Base-by-base conservation (phyloP, 2,329 filamentous ascomycete genomes). In the Ophiostoma montium region DNA sequence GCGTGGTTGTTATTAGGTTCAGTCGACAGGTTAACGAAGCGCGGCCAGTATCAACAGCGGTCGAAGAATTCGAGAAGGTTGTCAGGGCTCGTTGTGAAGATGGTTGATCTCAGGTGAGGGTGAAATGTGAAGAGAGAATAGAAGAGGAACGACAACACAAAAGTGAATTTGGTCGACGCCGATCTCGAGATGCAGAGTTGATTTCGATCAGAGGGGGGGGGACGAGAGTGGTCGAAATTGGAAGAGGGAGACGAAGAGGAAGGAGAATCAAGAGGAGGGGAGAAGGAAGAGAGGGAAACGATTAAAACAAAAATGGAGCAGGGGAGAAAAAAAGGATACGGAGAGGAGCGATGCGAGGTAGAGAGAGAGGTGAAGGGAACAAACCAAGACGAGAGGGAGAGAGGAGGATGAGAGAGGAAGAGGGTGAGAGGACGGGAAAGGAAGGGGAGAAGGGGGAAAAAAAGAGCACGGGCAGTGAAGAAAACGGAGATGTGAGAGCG, bases 151-250 rank as follows among this genome's bases (percentile, higher is more conserved):
- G 59, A 60, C 63, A 59, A 62, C 62, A 57, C 63, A 65, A 64
- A 65, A 65, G 47, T 59, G 57, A 65, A 65, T 66, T 63, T 65
- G 62, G 62, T 57, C 61, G 62, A 52, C 56, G 56, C 53, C 27
- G 44, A 11, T 32, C 35, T 35, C 41, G 45, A 35, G 36, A n/a
- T 32, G 23, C 19, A 36, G 31, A 16, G 35, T 33, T 44, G 41
- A 11, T 31, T 21, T 51, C 18, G 44, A 19, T 19, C 16, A 13
- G 8, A 38, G 32, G 46, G 48, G 46, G 50, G 35, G 32, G 19
- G 10, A 19, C 27, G 11, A 18, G 23, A 19, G 21, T 27, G 32
- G 19, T 27, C 23, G 44, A 44, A 7, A 18, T 42, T 44, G 13
- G 35, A 43, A 13, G 21, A 41, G n/a, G 36, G 49, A 32, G 42